These are phyloP conservation scores for Neurospora sp. DNA, from an alignment of 495 filamentous ascomycete genomes.

Conservation along the genomic window DNA sequence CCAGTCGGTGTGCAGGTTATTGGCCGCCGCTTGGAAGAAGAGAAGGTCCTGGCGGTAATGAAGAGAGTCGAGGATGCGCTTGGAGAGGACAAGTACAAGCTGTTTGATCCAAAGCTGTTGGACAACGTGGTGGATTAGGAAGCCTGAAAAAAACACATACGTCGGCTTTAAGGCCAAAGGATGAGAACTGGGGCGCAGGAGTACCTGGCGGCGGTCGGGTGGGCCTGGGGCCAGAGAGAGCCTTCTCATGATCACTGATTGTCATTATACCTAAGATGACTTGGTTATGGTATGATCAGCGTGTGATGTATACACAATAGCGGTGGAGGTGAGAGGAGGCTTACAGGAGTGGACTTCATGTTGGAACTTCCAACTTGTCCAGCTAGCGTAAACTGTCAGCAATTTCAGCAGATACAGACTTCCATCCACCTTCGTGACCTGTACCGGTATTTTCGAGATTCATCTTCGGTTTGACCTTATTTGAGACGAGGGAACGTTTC, in stretches of 20 bases:
- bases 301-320: not conserved
- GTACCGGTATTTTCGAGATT: not conserved
- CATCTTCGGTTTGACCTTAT: not conserved
- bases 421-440: not conserved
- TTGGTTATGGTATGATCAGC: not conserved
- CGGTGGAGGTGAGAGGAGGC: not conserved
- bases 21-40: slow-evolving; percentile 76
- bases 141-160: not conserved
- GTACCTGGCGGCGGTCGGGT: not conserved
- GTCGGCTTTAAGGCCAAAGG: not conserved
- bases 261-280: not conserved
- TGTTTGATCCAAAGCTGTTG: slow-evolving; percentile 40
- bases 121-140: slow-evolving; percentile 1
- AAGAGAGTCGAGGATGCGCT: slow-evolving; percentile 62
- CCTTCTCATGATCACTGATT: not conserved
- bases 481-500: not conserved
- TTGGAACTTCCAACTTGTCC: too few relatives aligned
- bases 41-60: slow-evolving; percentile 87
- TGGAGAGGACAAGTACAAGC: slow-evolving; percentile 54
- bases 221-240: not conserved
- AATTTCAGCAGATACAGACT: not conserved
- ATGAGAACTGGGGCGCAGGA: not conserved
- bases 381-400: not conserved
- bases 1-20: slow-evolving; percentile 84
- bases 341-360: not conserved